phyloP scores from a whole-genome alignment of 495 filamentous ascomycete genomes.

The Annulohypoxylon moriforme region DNA sequence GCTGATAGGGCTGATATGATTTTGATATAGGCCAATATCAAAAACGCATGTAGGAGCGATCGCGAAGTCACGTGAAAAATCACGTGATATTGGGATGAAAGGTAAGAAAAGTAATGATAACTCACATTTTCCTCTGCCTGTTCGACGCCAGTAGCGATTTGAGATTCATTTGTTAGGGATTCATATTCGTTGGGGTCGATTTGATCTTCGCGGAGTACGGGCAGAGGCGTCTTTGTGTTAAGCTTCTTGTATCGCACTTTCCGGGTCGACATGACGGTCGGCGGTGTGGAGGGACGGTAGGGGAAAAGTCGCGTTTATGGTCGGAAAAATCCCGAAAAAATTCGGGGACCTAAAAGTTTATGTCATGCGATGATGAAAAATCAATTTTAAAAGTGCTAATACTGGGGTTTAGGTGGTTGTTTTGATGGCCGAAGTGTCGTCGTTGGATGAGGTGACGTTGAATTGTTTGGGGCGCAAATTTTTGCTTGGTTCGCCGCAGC shows the following conservation, averaged over 20 bases:
- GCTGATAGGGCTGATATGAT: constrained; percentile 37
- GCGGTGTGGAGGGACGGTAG: constrained; percentile 52
- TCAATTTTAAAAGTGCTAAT: constrained; percentile 67
- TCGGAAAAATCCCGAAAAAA: constrained; percentile 63
- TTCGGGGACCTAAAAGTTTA: constrained; percentile 58
- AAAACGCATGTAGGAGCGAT: constrained; percentile 8
- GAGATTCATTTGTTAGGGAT: constrained; percentile 63
- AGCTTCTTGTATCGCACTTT: constrained; percentile 91
- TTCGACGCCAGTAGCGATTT: constrained; percentile 96
- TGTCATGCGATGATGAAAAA: constrained; percentile 65
- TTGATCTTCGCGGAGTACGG: constrained; percentile 87
- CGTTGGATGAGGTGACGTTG: constrained; percentile 76
- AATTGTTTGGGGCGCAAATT: constrained; percentile 60
- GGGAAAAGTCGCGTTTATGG: constrained; percentile 53
- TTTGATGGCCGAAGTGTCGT: constrained; percentile 67
- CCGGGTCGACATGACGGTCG: constrained; percentile 72
- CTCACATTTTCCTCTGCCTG: constrained; percentile 96
- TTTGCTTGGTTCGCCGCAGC: constrained; percentile 49
- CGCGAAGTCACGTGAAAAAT: constrained; percentile 63
- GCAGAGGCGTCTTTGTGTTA: constrained; percentile 84
- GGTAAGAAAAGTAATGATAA: constrained; percentile 58
- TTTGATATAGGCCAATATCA: constrained; percentile 31
- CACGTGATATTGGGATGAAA: constrained; percentile 60
- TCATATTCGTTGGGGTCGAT: constrained; percentile 79
- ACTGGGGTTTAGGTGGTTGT: constrained; percentile 63